A percentile compares a stretch with the other conserved stretches of the same genome.
Conservation (phyloP, 129 eudicot species). For the Artemisia annua region DNA sequence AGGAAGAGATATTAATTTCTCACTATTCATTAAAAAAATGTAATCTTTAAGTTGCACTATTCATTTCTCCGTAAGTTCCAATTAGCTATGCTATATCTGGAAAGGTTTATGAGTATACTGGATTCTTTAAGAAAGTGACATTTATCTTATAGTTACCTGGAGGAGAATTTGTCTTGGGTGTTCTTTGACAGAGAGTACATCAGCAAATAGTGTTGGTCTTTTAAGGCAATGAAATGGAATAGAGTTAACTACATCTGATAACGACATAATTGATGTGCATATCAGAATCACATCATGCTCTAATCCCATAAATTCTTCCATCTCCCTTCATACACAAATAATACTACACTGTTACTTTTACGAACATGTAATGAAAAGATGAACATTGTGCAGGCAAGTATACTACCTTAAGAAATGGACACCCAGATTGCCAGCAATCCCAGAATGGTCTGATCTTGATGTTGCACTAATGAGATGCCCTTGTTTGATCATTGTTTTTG, state of each 20-base stretch:
- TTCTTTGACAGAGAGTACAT: slow-evolving; percentile 77
- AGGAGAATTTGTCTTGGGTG: slow-evolving; percentile 55
- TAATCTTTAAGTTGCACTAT: too few relatives aligned
- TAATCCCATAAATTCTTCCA: slow-evolving; percentile 46
- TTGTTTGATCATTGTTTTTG: slow-evolving; percentile 68
- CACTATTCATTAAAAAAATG: not conserved
- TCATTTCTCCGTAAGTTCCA: too few relatives aligned
- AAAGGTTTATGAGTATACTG: not conserved
- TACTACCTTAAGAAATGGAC: slow-evolving; percentile 47
- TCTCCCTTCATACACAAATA: slow-evolving; percentile 38
- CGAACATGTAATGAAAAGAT: not conserved
- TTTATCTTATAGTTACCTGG: slow-evolving; percentile 32
- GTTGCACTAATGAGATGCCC: slow-evolving; percentile 70
- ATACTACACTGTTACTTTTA: not conserved
- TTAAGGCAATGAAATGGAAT: slow-evolving; percentile 46
- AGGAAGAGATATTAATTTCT: not conserved
- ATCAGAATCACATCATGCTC: slow-evolving; percentile 57
- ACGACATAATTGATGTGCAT: slow-evolving; percentile 67
- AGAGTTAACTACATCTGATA: slow-evolving; percentile 49
- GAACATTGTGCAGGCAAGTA: slow-evolving; percentile 15
- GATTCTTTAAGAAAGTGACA: not conserved
- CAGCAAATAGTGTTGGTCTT: slow-evolving; percentile 51
- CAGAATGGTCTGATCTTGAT: slow-evolving; percentile 65
- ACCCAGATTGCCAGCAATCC: slow-evolving; percentile 26
- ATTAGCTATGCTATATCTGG: not conserved